These are phyloP conservation scores for Luffa aegyptiaca DNA, from an alignment of 306 rosid genomes.

Conservation along the genomic window DNA sequence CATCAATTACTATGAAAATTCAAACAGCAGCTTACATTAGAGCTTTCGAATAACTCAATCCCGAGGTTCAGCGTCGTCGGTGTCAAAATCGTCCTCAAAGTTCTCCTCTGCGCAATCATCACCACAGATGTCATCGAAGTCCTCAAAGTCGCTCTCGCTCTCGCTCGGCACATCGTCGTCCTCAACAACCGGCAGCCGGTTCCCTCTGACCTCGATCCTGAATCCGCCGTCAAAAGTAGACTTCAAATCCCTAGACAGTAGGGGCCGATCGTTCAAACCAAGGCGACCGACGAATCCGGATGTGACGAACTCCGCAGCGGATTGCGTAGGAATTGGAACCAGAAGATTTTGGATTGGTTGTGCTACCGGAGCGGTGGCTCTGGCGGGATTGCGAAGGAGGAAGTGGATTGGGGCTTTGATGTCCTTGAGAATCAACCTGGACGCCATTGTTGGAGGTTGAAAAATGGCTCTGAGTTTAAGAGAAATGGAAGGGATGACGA, in stretches of 20 bases:
- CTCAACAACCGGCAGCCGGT: not conserved
- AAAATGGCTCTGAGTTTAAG: not conserved
- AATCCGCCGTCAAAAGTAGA: not conserved
- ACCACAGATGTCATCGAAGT: not conserved
- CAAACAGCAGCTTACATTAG: not conserved
- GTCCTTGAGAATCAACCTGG: conserved; percentile 18
- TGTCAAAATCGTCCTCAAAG: not conserved
- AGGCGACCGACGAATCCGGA: not conserved
- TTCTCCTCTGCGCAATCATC: not conserved
- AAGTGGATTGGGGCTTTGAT: conserved; percentile 15
- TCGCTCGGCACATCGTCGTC: not conserved
- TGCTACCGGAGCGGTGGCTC: not conserved
- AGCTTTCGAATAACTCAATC: not conserved
- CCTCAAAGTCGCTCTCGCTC: not conserved
- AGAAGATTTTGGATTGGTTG: not conserved
- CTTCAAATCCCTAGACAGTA: not conserved
- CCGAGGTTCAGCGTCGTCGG: not conserved
- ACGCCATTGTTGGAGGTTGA: conserved; percentile 18
- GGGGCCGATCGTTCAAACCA: not conserved
- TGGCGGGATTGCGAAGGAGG: conserved; percentile 14
- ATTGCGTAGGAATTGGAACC: not conserved
- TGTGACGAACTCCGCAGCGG: not conserved
- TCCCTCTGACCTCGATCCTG: not conserved
- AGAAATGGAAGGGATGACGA: not conserved
- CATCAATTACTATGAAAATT: not conserved